Evolutionary conservation across 306 rosid genomes (phyloP).

Genomic region (Pyrus pyrifolia): DNA sequence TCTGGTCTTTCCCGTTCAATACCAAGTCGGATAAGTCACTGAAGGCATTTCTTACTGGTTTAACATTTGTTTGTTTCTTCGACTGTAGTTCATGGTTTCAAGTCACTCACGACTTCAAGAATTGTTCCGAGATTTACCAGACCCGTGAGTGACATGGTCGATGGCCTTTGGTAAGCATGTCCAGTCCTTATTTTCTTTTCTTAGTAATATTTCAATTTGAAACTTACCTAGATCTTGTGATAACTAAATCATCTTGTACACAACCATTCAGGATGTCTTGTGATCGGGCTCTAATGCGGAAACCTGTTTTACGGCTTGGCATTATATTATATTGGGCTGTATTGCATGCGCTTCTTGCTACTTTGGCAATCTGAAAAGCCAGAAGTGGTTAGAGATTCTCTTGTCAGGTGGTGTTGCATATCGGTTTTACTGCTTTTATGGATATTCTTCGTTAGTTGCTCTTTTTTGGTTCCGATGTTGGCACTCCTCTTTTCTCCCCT

Average conservation of each 20-base stretch:
- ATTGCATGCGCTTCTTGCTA: conserved; percentile 76
- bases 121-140: conserved; percentile 86
- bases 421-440: background rate
- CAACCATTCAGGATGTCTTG: conserved; percentile 76
- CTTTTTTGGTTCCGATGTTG: too few relatives aligned
- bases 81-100: conserved; percentile 82
- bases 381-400: conserved; percentile 25
- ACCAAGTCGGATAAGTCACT: background rate
- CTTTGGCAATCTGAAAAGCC: conserved; percentile 59
- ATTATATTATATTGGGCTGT: conserved; percentile 82
- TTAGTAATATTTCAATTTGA: background rate
- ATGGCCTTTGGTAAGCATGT: conserved; percentile 79
- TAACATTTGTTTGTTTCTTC: conserved; percentile 17
- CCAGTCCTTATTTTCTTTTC: conserved; percentile 3
- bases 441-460: background rate
- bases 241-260: conserved; percentile 10
- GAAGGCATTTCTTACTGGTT: background rate
- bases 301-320: conserved; percentile 76
- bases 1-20: background rate
- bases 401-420: background rate
- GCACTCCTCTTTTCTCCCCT: too few relatives aligned
- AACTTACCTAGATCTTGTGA: background rate
- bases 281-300: conserved; percentile 91
- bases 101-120: conserved; percentile 81
- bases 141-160: conserved; percentile 77